Evolutionary conservation across 2,329 filamentous ascomycete species (phyloP).

Genomic region (Trichoderma sp.): DNA sequence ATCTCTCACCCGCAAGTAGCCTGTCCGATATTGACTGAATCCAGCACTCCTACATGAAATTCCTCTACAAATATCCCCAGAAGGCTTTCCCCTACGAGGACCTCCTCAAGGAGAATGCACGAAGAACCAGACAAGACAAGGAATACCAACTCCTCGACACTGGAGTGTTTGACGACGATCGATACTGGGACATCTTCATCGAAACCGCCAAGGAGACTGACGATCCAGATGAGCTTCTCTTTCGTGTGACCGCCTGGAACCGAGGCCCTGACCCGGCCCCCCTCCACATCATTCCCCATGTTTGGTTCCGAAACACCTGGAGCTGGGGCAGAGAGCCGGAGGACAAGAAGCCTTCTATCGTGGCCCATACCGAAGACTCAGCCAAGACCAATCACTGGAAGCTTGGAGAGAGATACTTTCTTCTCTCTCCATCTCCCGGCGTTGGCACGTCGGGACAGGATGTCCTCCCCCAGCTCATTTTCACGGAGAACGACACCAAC

Average conservation of each 20-base stretch:
- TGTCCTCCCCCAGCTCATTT: constrained; percentile 80
- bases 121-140: constrained; percentile 71
- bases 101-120: constrained; percentile 80
- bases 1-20: too few relatives aligned
- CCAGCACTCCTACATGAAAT: constrained; percentile 98
- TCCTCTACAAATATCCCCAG: constrained; percentile 96
- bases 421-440: constrained; percentile 87
- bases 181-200: constrained; percentile 97
- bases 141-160: constrained; percentile 95
- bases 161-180: constrained; percentile 80
- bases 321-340: constrained; percentile 80
- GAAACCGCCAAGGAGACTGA: constrained; percentile 94
- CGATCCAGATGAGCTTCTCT: constrained; percentile 86
- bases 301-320: constrained; percentile 99
- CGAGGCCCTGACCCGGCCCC: constrained; percentile 87
- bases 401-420: constrained; percentile 79
- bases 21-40: constrained; percentile 29
- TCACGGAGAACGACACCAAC: constrained; percentile 96
- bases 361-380: constrained; percentile 64
- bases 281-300: constrained; percentile 88
- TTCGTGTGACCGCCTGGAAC: constrained; percentile 96
- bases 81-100: constrained; percentile 89
- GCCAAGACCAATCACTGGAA: constrained; percentile 77
- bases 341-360: constrained; percentile 79
- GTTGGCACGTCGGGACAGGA: constrained; percentile 78